These are phyloP conservation scores for Diaporthe nobilis DNA, from an alignment of 2,329 filamentous ascomycete species.

Conservation along the genomic window DNA sequence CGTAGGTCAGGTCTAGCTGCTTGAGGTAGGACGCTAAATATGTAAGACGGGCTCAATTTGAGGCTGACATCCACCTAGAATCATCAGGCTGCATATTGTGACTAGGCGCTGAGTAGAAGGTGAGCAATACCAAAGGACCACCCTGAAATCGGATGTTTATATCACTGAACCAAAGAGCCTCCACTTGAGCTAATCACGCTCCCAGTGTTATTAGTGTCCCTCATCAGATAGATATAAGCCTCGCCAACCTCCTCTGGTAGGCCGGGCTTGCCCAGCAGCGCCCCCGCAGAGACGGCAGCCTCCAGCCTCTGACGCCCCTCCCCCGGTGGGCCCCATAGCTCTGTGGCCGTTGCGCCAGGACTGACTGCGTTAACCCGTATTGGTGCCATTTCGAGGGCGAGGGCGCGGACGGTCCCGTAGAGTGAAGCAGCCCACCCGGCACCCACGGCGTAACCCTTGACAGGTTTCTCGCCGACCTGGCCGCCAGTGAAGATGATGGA, in stretches of 20 bases:
- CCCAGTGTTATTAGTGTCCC: constrained; percentile 44
- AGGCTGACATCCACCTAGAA: neutral
- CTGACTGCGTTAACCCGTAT: constrained; percentile 66
- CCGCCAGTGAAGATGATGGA: constrained; percentile 66
- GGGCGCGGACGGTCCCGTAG: constrained; percentile 60
- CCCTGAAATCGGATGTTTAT: neutral
- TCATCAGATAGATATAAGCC: constrained; percentile 40
- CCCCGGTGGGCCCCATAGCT: constrained; percentile 51
- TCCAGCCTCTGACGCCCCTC: constrained; percentile 33
- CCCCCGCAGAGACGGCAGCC: constrained; percentile 40
- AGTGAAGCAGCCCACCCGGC: constrained; percentile 58
- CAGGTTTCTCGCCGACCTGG: constrained; percentile 59
- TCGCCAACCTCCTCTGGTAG: constrained; percentile 40
- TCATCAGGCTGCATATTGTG: neutral
- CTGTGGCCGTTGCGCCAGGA: constrained; percentile 60
- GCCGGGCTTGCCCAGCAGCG: constrained; percentile 19
- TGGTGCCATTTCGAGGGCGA: constrained; percentile 67
- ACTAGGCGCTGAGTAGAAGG: neutral
- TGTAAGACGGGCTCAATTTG: neutral
- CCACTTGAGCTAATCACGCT: constrained; percentile 31
- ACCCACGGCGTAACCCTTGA: constrained; percentile 55
- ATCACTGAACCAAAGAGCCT: constrained; percentile 32
- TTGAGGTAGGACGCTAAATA: neutral
- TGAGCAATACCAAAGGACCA: neutral
- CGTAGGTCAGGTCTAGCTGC: neutral